phyloP scores from a whole-genome alignment of 441 rosid species.

The Melianthus villosus region DNA sequence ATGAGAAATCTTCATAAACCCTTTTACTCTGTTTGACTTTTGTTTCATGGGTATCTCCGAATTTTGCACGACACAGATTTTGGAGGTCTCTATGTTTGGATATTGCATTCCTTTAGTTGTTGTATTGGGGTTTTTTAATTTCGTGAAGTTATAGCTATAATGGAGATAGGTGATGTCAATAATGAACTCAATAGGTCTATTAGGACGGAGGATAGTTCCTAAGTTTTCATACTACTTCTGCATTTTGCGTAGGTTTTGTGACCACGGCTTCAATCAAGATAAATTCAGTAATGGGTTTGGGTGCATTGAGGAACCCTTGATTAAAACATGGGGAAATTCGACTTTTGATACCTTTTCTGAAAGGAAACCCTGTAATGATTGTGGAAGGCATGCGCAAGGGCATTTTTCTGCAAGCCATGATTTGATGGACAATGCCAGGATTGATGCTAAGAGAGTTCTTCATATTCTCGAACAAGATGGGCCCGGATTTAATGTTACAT shows the following conservation, averaged over 20 bases:
- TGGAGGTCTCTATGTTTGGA: slow-evolving; percentile 1
- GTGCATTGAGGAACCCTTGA: slow-evolving; percentile 38
- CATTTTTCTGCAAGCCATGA: slow-evolving; percentile 13
- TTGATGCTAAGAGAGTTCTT: slow-evolving; percentile 36
- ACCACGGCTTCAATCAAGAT: slow-evolving; percentile 18
- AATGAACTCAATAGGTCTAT: slow-evolving; percentile 37
- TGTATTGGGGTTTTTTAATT: slow-evolving; percentile 11
- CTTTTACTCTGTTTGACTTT: slow-evolving; percentile 6
- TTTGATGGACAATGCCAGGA: slow-evolving; percentile 24
- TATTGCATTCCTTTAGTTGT: slow-evolving; percentile 7
- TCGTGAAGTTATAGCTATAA: slow-evolving; percentile 15
- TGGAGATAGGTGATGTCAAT: slow-evolving; percentile 16
- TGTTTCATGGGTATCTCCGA: slow-evolving; percentile 22
- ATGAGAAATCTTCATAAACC: background rate
- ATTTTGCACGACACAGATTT: slow-evolving; percentile 1
- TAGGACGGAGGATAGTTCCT: slow-evolving; percentile 20
- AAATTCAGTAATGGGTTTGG: slow-evolving; percentile 24
- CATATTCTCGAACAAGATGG: slow-evolving; percentile 57
- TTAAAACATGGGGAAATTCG: slow-evolving; percentile 20
- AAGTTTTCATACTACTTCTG: slow-evolving; percentile 20
- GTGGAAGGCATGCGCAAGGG: slow-evolving; percentile 7
- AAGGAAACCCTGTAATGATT: slow-evolving; percentile 11
- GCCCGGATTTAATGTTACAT: slow-evolving; percentile 47
- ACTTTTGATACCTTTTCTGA: slow-evolving; percentile 18
- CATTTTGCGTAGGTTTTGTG: slow-evolving; percentile 27